Conservation (phyloP, 2,329 filamentous ascomycete species). For the Hymenotorrendiella dingleyae region DNA sequence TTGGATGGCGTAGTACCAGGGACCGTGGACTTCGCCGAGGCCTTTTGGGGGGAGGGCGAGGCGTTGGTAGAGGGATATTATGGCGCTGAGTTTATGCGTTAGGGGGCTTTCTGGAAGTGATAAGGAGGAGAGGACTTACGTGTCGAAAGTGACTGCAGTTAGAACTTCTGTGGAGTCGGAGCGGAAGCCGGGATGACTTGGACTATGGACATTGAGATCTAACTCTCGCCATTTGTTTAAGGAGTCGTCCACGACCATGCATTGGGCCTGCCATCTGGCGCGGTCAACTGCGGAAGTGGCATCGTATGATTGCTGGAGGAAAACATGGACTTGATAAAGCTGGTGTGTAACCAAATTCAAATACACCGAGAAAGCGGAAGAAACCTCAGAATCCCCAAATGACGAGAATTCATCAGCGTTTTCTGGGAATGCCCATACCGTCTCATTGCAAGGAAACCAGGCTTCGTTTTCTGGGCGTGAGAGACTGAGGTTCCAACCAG, state of each 20-base stretch:
- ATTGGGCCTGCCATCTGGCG: slow-evolving; percentile 12
- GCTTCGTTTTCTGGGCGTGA: slow-evolving; percentile 12
- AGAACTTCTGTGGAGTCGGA: slow-evolving; percentile 13
- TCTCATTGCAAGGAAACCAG: slow-evolving; percentile 15
- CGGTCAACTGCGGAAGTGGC: slow-evolving; percentile 11
- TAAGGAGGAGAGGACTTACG: slow-evolving; percentile 8
- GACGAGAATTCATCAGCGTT: slow-evolving; percentile 12
- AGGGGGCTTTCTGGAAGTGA: background rate
- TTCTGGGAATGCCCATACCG: slow-evolving; percentile 15
- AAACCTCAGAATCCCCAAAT: slow-evolving; percentile 15
- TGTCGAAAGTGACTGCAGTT: slow-evolving; percentile 12
- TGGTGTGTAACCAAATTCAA: slow-evolving; percentile 15
- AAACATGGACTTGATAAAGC: slow-evolving; percentile 13
- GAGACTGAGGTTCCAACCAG: slow-evolving; percentile 24
- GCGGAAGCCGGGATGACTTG: slow-evolving; percentile 1
- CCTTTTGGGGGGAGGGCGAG: slow-evolving; percentile 12
- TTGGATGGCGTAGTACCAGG: slow-evolving; percentile 16
- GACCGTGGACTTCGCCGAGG: slow-evolving; percentile 14
- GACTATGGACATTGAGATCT: slow-evolving; percentile 1
- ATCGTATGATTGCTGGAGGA: slow-evolving; percentile 14
- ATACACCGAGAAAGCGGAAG: slow-evolving; percentile 15
- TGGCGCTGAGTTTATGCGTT: slow-evolving; percentile 3
- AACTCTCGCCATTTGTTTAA: slow-evolving; percentile 11
- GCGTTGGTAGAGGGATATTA: slow-evolving; percentile 13
- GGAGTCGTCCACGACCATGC: slow-evolving; percentile 9